Percentiles rank a stretch among this genome's conserved stretches.
Conservation (phyloP, 116 monocot genomes). For the Dioscorea cayenensis region DNA sequence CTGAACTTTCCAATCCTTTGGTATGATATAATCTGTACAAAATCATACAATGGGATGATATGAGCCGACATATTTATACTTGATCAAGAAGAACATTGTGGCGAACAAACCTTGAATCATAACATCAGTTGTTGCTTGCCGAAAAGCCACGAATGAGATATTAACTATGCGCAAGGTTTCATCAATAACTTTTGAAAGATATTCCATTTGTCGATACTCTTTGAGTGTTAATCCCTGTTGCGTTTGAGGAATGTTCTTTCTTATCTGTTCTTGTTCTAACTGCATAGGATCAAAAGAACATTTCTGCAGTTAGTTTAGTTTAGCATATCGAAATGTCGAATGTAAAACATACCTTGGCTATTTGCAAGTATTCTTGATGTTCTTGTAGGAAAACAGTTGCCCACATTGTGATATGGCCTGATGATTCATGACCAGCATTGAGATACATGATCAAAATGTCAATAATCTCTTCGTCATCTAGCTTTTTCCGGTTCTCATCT, state of each 20-base stretch:
- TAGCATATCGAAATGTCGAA: neutral
- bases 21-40: constrained; percentile 69
- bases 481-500: constrained; percentile 58
- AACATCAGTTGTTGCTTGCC: constrained; percentile 58
- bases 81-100: neutral
- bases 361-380: constrained; percentile 49
- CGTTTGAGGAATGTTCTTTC: constrained; percentile 34
- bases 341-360: constrained; percentile 56
- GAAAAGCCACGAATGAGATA: constrained; percentile 81
- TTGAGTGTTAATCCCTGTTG: constrained; percentile 69
- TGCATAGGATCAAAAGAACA: constrained; percentile 12
- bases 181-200: constrained; percentile 86
- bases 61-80: neutral
- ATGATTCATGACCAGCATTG: constrained; percentile 98
- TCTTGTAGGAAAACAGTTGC: constrained; percentile 79
- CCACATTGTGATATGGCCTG: constrained; percentile 98
- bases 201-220: constrained; percentile 82
- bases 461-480: constrained; percentile 84
- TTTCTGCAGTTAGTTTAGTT: neutral
- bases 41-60: neutral
- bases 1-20: constrained; percentile 87
- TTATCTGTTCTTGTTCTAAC: constrained; percentile 89
- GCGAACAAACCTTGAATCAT: constrained; percentile 57
- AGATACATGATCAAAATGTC: constrained; percentile 95
- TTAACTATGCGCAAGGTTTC: constrained; percentile 80